Evolutionary conservation across 2,329 filamentous ascomycete species (phyloP).

Genomic region (Penicillium palitans): DNA sequence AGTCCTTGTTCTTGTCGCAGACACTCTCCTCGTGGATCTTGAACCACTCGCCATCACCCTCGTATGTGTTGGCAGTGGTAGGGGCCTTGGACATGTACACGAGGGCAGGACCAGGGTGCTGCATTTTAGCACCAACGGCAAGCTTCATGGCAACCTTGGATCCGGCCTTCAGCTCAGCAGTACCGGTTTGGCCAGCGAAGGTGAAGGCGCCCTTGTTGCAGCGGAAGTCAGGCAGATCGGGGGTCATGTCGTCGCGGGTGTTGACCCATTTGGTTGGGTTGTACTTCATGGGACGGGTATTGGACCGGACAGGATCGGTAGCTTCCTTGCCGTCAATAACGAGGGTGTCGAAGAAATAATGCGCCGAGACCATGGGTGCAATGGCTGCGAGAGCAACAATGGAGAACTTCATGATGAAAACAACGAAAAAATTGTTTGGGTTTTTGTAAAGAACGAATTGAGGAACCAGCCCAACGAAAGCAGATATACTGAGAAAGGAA

Average conservation of each 20-base stretch:
- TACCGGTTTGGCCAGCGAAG: slow-evolving; percentile 10
- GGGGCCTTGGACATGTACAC: slow-evolving; percentile 29
- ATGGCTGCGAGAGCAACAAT: neutral
- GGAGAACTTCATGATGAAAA: slow-evolving; percentile 1
- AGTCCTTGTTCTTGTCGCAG: slow-evolving; percentile 8
- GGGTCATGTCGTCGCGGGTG: slow-evolving; percentile 4
- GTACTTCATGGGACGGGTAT: slow-evolving; percentile 12
- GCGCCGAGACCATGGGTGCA: slow-evolving; percentile 7
- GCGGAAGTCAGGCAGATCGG: neutral
- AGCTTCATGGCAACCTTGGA: slow-evolving; percentile 22
- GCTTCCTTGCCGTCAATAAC: slow-evolving; percentile 13
- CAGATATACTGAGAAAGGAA: too few relatives aligned
- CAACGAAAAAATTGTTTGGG: too few relatives aligned
- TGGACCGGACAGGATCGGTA: slow-evolving; percentile 1
- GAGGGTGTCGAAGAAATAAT: slow-evolving; percentile 18
- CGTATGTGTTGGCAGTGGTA: slow-evolving; percentile 9
- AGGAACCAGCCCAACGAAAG: too few relatives aligned
- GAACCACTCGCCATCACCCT: slow-evolving; percentile 24
- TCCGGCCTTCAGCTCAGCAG: slow-evolving; percentile 16
- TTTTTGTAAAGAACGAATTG: too few relatives aligned
- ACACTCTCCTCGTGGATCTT: slow-evolving; percentile 17
- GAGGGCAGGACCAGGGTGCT: slow-evolving; percentile 23
- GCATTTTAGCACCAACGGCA: slow-evolving; percentile 19
- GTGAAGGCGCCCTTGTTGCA: neutral
- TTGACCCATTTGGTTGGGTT: slow-evolving; percentile 16